Conservation (phyloP, 2,329 filamentous ascomycete species). For the Akanthomyces lecanii region DNA sequence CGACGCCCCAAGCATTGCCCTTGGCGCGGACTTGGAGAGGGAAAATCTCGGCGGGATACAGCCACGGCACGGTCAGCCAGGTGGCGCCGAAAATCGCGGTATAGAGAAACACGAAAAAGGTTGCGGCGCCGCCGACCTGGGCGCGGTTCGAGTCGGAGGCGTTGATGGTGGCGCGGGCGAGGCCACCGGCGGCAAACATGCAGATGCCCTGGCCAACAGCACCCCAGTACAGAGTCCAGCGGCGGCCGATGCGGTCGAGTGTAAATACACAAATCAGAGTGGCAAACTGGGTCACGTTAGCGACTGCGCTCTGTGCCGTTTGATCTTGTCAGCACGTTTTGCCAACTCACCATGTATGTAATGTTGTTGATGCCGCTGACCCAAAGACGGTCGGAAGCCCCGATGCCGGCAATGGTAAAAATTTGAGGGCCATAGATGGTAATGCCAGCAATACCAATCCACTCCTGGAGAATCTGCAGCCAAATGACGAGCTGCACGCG, state of each 20-base stretch:
- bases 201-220: slow-evolving; percentile 58
- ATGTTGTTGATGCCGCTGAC: slow-evolving; percentile 53
- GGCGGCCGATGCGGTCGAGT: slow-evolving; percentile 62
- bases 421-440: slow-evolving; percentile 57
- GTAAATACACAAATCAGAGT: slow-evolving; percentile 68
- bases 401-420: slow-evolving; percentile 64
- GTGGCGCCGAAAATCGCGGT: slow-evolving; percentile 39
- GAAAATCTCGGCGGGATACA: slow-evolving; percentile 71
- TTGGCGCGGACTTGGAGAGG: slow-evolving; percentile 66
- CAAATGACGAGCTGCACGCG: slow-evolving; percentile 67
- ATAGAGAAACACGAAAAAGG: slow-evolving; percentile 63
- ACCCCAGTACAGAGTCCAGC: slow-evolving; percentile 68
- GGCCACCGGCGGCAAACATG: slow-evolving; percentile 64
- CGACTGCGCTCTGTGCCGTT: neutral
- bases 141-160: slow-evolving; percentile 42
- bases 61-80: slow-evolving; percentile 53
- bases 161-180: slow-evolving; percentile 48
- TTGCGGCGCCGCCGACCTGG: slow-evolving; percentile 59
- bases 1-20: slow-evolving; percentile 71
- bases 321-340: neutral
- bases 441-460: slow-evolving; percentile 66
- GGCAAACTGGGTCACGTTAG: slow-evolving; percentile 38
- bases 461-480: slow-evolving; percentile 68
- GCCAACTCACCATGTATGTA: slow-evolving; percentile 40
- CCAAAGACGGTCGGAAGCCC: slow-evolving; percentile 57